phyloP scores from a whole-genome alignment of 345 rosid species.

The Aegle marmelos region DNA sequence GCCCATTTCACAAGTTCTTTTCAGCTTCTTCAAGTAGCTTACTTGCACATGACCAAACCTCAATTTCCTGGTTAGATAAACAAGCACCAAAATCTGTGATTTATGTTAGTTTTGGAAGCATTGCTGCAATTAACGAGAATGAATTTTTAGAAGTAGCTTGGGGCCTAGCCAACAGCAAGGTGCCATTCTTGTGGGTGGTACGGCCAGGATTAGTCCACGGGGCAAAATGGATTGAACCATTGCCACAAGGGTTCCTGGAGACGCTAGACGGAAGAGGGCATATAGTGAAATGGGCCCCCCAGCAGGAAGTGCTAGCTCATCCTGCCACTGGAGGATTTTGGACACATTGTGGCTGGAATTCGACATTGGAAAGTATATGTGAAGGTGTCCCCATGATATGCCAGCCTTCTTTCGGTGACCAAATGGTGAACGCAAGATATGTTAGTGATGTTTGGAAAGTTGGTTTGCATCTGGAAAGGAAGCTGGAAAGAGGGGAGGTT shows the following conservation, averaged over 20 bases:
- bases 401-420: conserved; percentile 39
- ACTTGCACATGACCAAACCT: conserved; percentile 24
- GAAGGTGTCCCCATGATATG: conserved; percentile 40
- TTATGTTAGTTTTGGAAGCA: conserved; percentile 48
- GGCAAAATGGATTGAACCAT: background rate
- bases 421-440: conserved; percentile 24
- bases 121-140: conserved; percentile 21
- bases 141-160: conserved; percentile 23
- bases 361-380: conserved; percentile 29
- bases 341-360: conserved; percentile 39
- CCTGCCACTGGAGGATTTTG: conserved; percentile 29
- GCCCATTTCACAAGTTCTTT: conserved; percentile 45
- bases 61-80: conserved; percentile 37
- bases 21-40: conserved; percentile 27
- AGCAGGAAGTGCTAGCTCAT: conserved; percentile 26
- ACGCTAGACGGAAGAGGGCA: conserved; percentile 20
- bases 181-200: conserved; percentile 33
- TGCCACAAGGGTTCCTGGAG: conserved; percentile 36
- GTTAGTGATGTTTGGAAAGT: conserved; percentile 28
- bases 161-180: conserved; percentile 27
- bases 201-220: conserved; percentile 18
- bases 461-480: conserved; percentile 30
- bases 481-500: conserved; percentile 19
- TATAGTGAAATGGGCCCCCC: conserved; percentile 45
- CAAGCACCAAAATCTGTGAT: conserved; percentile 34